phyloP scores from a whole-genome alignment of 2,329 filamentous ascomycete species.

The Diaporthe sp. region DNA sequence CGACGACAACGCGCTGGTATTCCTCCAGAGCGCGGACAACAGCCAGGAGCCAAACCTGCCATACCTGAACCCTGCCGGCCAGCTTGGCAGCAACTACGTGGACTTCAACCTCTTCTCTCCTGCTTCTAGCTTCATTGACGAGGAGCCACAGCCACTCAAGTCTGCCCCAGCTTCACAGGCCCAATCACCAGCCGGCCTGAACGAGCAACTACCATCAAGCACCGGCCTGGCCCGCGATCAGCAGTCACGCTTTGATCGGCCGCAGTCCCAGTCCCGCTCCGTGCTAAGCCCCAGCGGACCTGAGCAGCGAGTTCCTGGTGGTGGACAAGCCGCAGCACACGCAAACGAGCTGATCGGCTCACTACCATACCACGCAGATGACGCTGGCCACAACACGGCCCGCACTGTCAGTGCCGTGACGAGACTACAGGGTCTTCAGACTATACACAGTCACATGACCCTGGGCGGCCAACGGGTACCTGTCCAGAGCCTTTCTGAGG shows the following conservation, averaged over 20 bases:
- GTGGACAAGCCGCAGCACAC: neutral
- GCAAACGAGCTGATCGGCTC: slow-evolving; percentile 10
- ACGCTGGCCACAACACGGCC: slow-evolving; percentile 17
- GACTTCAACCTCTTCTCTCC: slow-evolving; percentile 71
- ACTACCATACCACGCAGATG: slow-evolving; percentile 32
- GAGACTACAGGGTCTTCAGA: neutral
- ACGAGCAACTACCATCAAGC: slow-evolving; percentile 2
- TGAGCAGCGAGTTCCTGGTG: slow-evolving; percentile 19
- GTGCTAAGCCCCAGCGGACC: neutral
- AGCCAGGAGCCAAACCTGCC: slow-evolving; percentile 50
- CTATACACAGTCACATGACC: neutral
- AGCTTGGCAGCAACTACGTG: slow-evolving; percentile 58
- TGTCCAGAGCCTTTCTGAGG: neutral
- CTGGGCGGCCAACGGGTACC: neutral
- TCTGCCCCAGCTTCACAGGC: slow-evolving; percentile 29
- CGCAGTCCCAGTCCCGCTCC: slow-evolving; percentile 12
- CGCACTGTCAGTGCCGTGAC: neutral
- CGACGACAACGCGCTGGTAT: slow-evolving; percentile 40
- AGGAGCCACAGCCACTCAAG: slow-evolving; percentile 54
- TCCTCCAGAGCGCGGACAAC: slow-evolving; percentile 13
- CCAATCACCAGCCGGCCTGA: slow-evolving; percentile 5
- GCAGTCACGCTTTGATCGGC: slow-evolving; percentile 27
- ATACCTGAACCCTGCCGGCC: slow-evolving; percentile 54
- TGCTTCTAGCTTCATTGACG: slow-evolving; percentile 60
- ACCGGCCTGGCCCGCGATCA: slow-evolving; percentile 20